Conservation (phyloP, 164 flowering plant species). For the Echeveria elegans region DNA sequence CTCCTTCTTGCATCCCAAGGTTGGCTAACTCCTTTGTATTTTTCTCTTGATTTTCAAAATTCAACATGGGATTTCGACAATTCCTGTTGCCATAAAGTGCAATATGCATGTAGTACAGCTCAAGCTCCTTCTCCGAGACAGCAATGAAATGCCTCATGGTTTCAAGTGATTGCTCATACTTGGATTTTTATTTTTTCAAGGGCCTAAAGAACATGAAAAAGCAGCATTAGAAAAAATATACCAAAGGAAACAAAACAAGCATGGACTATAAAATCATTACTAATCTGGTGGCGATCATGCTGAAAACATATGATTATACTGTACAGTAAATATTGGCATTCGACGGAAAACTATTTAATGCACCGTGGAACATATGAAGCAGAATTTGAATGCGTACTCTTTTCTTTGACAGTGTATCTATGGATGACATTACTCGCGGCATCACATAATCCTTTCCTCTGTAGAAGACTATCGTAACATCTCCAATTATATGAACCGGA, state of each 20-base stretch:
- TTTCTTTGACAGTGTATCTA: conserved; percentile 84
- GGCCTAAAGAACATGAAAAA: conserved; percentile 36
- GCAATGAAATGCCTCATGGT: conserved; percentile 78
- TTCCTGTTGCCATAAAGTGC: conserved; percentile 79
- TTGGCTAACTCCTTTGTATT: conserved; percentile 11
- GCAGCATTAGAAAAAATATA: not conserved
- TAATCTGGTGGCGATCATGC: too few species aligned
- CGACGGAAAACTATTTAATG: too few species aligned
- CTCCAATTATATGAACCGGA: conserved; percentile 70
- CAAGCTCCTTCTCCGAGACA: conserved; percentile 77
- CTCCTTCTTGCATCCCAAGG: conserved; percentile 7
- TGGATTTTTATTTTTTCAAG: conserved; percentile 78
- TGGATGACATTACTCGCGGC: conserved; percentile 76
- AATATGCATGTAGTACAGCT: conserved; percentile 73
- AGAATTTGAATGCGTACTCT: conserved; percentile 32
- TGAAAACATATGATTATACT: too few species aligned
- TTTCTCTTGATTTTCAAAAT: conserved; percentile 24
- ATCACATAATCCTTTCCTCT: conserved; percentile 84
- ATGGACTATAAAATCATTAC: too few species aligned
- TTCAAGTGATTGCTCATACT: conserved; percentile 90
- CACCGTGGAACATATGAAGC: not conserved
- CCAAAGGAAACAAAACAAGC: not conserved
- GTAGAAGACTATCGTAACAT: conserved; percentile 72
- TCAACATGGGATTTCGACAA: conserved; percentile 31
- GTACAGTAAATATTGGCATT: too few species aligned